These are phyloP conservation scores for Globisporangium lucens DNA, from an alignment of 352 stramenopile genomes.

Conservation along the genomic window DNA sequence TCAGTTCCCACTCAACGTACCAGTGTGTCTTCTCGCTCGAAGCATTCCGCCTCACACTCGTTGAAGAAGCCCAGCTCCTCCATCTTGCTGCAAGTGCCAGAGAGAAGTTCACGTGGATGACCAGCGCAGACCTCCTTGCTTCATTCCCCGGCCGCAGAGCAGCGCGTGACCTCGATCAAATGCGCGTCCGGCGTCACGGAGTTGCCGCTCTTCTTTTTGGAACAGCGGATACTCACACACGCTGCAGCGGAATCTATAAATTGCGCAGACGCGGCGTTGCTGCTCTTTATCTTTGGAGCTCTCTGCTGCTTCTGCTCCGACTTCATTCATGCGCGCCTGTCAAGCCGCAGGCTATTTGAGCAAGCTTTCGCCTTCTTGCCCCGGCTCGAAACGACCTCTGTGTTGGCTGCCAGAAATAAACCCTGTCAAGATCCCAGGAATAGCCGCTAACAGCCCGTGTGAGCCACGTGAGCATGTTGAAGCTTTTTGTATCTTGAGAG, in stretches of 20 bases:
- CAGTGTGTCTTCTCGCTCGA: constrained; percentile 76
- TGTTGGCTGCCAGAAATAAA: neutral
- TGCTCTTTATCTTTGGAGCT: constrained; percentile 4
- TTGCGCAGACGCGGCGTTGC: neutral
- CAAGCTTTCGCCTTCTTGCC: too few species aligned
- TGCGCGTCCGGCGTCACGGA: constrained; percentile 1
- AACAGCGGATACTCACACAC: constrained; percentile 17
- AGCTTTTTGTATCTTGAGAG: neutral
- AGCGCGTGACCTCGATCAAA: constrained; percentile 6
- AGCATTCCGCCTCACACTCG: constrained; percentile 80
- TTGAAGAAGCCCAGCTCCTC: constrained; percentile 83
- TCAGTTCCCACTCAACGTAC: constrained; percentile 25
- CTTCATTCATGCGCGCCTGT: neutral
- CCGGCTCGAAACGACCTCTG: constrained; percentile 10
- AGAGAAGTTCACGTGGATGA: constrained; percentile 18
- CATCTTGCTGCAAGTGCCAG: constrained; percentile 35
- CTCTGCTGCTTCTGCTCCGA: neutral
- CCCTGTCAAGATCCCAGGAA: neutral
- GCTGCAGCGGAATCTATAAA: constrained; percentile 3
- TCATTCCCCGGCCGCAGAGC: constrained; percentile 34
- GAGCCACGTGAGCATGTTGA: neutral
- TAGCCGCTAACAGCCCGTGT: neutral
- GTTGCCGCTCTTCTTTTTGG: constrained; percentile 12
- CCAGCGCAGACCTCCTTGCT: constrained; percentile 18
- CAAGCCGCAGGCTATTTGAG: neutral